phyloP scores from a whole-genome alignment of 164 flowering plant genomes.

The Liquidambar formosana region DNA sequence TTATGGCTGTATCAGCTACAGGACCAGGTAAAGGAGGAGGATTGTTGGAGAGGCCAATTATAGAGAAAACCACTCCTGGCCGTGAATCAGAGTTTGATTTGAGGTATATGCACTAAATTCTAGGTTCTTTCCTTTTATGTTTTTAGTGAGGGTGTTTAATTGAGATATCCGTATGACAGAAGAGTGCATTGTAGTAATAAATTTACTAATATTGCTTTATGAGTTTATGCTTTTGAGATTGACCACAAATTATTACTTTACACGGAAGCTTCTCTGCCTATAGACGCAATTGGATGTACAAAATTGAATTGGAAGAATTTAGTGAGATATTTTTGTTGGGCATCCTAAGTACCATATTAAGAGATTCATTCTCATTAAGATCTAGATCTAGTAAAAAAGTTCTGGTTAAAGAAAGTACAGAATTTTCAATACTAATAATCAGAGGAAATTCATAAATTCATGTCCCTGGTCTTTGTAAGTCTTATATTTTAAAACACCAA shows the following conservation, averaged over 20 bases:
- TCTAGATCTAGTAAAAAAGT: no score
- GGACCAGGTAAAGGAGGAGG: conserved; percentile 69
- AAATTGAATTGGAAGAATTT: no score
- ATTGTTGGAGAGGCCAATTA: conserved; percentile 58
- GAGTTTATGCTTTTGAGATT: background rate
- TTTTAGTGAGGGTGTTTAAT: background rate
- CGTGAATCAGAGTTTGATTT: conserved; percentile 69
- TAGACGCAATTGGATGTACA: background rate
- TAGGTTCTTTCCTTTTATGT: background rate
- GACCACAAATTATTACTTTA: no score
- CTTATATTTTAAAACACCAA: no score
- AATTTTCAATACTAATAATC: no score
- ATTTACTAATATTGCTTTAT: background rate
- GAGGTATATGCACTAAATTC: conserved; percentile 36
- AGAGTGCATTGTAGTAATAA: background rate
- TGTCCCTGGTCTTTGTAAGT: no score
- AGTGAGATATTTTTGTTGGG: no score
- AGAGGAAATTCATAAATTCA: no score
- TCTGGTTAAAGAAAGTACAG: no score
- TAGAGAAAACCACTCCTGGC: conserved; percentile 64
- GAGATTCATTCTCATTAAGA: no score
- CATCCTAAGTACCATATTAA: no score
- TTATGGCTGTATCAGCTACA: conserved; percentile 39
- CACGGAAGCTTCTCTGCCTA: no score
- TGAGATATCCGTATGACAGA: background rate